Evolutionary conservation across 1,284 basidiomycete species (phyloP).

Genomic region (Malassezia nana): DNA sequence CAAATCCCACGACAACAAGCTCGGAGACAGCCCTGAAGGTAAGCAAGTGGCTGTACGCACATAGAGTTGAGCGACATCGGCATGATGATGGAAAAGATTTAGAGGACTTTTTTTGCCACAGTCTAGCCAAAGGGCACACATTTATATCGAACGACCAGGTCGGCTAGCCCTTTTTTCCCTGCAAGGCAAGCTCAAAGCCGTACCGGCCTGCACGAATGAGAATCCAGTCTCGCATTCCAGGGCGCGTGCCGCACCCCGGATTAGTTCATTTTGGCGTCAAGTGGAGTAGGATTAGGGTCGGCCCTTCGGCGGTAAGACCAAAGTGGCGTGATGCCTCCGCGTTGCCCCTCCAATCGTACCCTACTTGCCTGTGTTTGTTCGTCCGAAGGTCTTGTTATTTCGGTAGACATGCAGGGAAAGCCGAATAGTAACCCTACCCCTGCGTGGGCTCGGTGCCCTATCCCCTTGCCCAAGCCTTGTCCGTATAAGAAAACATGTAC

Average conservation of each 20-base stretch:
- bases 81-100: background rate
- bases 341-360: too few species aligned
- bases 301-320: background rate
- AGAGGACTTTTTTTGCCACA: background rate
- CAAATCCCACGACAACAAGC: background rate
- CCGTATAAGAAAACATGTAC: too few species aligned
- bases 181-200: background rate
- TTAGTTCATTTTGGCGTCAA: background rate
- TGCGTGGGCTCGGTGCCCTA: too few species aligned
- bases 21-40: background rate
- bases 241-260: background rate
- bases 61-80: background rate
- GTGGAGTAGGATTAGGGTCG: background rate
- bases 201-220: background rate
- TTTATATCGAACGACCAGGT: background rate
- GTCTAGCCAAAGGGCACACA: background rate
- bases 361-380: too few species aligned
- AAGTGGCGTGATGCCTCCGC: conserved; percentile 1
- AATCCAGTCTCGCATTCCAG: too few species aligned
- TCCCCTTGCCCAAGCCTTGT: too few species aligned
- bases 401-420: too few species aligned
- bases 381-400: too few species aligned
- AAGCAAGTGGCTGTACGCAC: background rate
- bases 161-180: background rate
- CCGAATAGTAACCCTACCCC: too few species aligned